Conservation (phyloP, 768 basidiomycete species). For the Tylopilus plumbeoviolaceoides region DNA sequence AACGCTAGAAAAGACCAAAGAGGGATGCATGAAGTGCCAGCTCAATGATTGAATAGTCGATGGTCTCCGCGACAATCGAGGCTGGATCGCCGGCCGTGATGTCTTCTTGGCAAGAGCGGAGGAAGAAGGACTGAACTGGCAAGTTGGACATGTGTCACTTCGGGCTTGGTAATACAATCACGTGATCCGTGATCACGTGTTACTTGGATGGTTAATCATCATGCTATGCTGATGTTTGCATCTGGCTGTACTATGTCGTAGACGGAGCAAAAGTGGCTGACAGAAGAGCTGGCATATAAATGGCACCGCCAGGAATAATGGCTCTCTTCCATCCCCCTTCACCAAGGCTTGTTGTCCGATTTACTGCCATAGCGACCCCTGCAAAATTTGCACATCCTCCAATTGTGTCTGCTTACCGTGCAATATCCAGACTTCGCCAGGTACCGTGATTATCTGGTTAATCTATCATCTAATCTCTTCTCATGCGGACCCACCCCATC, state of each 20-base stretch:
- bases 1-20: not conserved
- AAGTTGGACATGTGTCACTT: no score
- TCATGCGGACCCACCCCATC: not conserved
- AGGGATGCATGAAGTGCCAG: not conserved
- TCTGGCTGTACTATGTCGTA: no score
- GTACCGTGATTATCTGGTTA: slow-evolving; percentile 12
- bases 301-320: slow-evolving; percentile 11
- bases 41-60: not conserved
- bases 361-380: slow-evolving; percentile 1
- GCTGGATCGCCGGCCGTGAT: not conserved
- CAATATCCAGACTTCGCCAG: slow-evolving; percentile 24
- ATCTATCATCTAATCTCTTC: slow-evolving; percentile 3
- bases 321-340: slow-evolving; percentile 4
- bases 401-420: slow-evolving; percentile 1
- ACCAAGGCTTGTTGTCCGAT: slow-evolving; percentile 8
- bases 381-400: slow-evolving; percentile 14
- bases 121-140: no score
- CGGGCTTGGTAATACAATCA: not conserved
- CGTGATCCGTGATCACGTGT: slow-evolving; percentile 18
- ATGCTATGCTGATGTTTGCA: no score
- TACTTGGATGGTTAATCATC: no score
- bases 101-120: no score
- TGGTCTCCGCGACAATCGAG: not conserved
- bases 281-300: slow-evolving; percentile 16
- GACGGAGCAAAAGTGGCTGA: slow-evolving; percentile 12